These are phyloP conservation scores for Drechslera avenae DNA, from an alignment of 2,329 filamentous ascomycete species.

Conservation along the genomic window DNA sequence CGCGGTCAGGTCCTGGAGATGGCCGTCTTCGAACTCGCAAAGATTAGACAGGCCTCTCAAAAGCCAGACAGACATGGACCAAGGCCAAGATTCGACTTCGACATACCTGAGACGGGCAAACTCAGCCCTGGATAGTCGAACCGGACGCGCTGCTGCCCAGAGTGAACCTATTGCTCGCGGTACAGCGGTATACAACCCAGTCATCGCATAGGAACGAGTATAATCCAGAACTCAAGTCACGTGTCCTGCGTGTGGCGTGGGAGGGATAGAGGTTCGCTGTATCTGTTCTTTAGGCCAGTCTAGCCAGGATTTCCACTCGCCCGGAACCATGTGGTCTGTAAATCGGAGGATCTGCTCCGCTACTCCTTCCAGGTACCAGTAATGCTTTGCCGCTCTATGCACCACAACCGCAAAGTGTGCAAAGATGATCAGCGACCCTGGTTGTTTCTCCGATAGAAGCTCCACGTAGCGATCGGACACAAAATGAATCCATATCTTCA, in stretches of 20 bases:
- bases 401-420: slow-evolving; percentile 46
- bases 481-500: slow-evolving; percentile 37
- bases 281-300: slow-evolving; percentile 39
- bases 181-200: background rate
- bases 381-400: slow-evolving; percentile 21
- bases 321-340: slow-evolving; percentile 30
- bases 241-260: slow-evolving; percentile 7
- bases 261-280: slow-evolving; percentile 3
- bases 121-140: too few relatives aligned
- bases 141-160: too few relatives aligned
- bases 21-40: background rate
- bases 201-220: background rate
- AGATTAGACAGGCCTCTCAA: background rate
- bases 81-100: background rate
- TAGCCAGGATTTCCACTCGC: slow-evolving; percentile 35
- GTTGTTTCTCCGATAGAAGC: slow-evolving; percentile 35
- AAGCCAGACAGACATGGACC: background rate
- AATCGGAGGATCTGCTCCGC: slow-evolving; percentile 34
- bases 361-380: slow-evolving; percentile 35
- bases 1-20: background rate
- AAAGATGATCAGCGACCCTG: slow-evolving; percentile 44
- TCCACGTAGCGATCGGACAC: slow-evolving; percentile 34
- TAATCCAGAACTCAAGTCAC: background rate
- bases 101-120: background rate
- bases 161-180: background rate